Percentiles rank a stretch among this genome's conserved stretches.
Conservation (phyloP, 768 basidiomycete genomes). For the Gloeophyllum trabeum region DNA sequence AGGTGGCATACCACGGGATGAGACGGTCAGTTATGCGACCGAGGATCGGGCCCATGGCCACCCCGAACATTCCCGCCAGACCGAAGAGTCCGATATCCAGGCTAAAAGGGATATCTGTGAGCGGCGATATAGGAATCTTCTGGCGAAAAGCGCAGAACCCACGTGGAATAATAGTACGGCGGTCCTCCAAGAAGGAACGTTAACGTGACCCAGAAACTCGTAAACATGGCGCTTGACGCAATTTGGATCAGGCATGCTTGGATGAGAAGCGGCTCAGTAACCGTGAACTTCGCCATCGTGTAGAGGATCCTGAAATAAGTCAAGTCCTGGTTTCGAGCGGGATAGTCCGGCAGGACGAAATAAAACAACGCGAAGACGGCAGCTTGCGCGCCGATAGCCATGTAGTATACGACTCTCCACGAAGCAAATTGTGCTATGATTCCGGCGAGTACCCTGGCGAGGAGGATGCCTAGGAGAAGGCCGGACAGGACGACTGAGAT, state of each 20-base stretch:
- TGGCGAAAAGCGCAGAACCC: no score
- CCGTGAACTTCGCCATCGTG: slow-evolving; percentile 67
- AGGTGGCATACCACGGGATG: slow-evolving; percentile 68
- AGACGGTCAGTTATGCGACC: slow-evolving; percentile 62
- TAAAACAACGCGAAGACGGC: slow-evolving; percentile 49
- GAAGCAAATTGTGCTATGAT: slow-evolving; percentile 60
- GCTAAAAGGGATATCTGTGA: no score
- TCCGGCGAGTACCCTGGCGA: slow-evolving; percentile 66
- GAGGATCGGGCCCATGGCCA: slow-evolving; percentile 54
- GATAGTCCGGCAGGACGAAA: slow-evolving; percentile 71
- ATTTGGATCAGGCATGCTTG: slow-evolving; percentile 57
- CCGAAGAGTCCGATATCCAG: slow-evolving; percentile 37
- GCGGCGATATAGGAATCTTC: no score
- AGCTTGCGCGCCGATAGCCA: slow-evolving; percentile 62
- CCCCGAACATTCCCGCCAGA: slow-evolving; percentile 44
- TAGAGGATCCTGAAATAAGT: slow-evolving; percentile 59
- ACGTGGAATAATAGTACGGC: slow-evolving; percentile 71
- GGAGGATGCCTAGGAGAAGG: slow-evolving; percentile 60
- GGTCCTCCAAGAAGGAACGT: slow-evolving; percentile 74
- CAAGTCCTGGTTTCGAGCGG: slow-evolving; percentile 54
- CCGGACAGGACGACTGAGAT: slow-evolving; percentile 61
- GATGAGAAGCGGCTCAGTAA: slow-evolving; percentile 71
- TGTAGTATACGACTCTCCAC: slow-evolving; percentile 71
- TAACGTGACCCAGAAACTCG: slow-evolving; percentile 39
- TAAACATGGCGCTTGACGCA: slow-evolving; percentile 44